Evolutionary conservation across 192 early-diverging fungal species (phyloP).

Genomic region (Umbelopsis sp.): DNA sequence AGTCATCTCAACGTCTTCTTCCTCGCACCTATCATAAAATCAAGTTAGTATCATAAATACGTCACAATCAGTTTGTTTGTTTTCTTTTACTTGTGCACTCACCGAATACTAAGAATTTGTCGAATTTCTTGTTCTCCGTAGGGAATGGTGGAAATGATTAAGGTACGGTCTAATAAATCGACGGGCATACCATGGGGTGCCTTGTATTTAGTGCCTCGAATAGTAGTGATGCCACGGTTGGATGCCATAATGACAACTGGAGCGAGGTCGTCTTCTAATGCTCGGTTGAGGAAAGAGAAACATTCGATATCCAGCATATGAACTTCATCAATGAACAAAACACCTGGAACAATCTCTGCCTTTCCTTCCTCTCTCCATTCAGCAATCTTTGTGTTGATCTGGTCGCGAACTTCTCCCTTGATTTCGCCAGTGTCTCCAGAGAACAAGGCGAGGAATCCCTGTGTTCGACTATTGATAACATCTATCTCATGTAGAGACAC

Average conservation of each 20-base stretch:
- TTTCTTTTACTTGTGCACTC: neutral
- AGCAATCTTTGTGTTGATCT: conserved; percentile 99
- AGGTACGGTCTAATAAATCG: conserved; percentile 92
- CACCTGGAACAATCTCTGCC: conserved; percentile 96
- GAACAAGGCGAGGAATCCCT: conserved; percentile 73
- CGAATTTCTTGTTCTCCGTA: conserved; percentile 91
- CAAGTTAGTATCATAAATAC: neutral
- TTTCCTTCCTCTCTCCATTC: conserved; percentile 98
- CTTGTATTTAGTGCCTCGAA: conserved; percentile 72
- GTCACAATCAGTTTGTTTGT: too few species aligned
- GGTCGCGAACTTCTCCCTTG: conserved; percentile 95
- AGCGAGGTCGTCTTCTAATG: conserved; percentile 91
- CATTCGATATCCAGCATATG: conserved; percentile 99
- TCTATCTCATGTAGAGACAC: conserved; percentile 98
- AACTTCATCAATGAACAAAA: conserved; percentile 97
- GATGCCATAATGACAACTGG: conserved; percentile 99
- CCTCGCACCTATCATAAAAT: conserved; percentile 57
- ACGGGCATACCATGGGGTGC: conserved; percentile 94
- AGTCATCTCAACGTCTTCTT: conserved; percentile 92
- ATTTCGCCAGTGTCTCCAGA: conserved; percentile 99
- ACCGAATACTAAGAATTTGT: conserved; percentile 84
- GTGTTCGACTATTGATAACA: conserved; percentile 93
- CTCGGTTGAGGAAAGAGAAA: conserved; percentile 98
- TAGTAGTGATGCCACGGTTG: conserved; percentile 92
- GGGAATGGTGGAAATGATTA: conserved; percentile 94